A percentile compares a stretch with the other conserved stretches of the same genome.
phyloP scores from a whole-genome alignment of 192 early-diverging fungal genomes.

The Coemansia biformis region DNA sequence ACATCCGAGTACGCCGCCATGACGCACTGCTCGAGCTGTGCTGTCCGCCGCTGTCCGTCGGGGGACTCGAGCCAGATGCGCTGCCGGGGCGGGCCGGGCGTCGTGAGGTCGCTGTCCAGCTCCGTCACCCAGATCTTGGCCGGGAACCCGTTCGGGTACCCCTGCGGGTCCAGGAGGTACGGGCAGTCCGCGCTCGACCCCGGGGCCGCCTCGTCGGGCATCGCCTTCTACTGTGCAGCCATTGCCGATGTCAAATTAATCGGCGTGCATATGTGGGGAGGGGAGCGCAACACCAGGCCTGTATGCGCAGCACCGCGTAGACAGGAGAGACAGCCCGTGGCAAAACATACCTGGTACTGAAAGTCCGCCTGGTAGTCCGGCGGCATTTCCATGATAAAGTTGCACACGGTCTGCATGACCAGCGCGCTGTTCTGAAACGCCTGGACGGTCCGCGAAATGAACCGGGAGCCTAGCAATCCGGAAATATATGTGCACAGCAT shows the following conservation, averaged over 20 bases:
- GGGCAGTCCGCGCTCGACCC: conserved; percentile 3
- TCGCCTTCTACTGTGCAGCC: conserved; percentile 10
- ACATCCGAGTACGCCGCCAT: conserved; percentile 23
- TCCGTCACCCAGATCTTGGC: conserved; percentile 24
- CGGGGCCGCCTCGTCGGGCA: conserved; percentile 12
- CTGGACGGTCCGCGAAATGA: conserved; percentile 10
- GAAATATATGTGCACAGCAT: too few species aligned
- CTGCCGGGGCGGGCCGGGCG: conserved; percentile 15
- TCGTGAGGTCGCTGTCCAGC: conserved; percentile 15
- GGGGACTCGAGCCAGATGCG: conserved; percentile 24
- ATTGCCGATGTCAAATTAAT: too few species aligned
- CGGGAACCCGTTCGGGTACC: conserved; percentile 20
- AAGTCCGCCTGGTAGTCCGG: not conserved
- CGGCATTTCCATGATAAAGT: conserved; percentile 4
- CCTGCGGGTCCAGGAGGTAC: conserved; percentile 27
- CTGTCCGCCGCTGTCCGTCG: not conserved
- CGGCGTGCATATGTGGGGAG: too few species aligned
- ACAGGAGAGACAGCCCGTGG: too few species aligned
- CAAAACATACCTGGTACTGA: conserved; percentile 15
- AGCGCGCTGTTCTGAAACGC: conserved; percentile 7
- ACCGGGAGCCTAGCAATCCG: too few species aligned
- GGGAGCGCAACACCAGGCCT: too few species aligned
- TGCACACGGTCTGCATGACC: conserved; percentile 27
- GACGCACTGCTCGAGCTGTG: conserved; percentile 17
- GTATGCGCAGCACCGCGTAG: too few species aligned